Evolutionary conservation across 768 basidiomycete species (phyloP), one percentile per base, ranked within the genome.

Genomic region (Tephrocybe rancida): DNA sequence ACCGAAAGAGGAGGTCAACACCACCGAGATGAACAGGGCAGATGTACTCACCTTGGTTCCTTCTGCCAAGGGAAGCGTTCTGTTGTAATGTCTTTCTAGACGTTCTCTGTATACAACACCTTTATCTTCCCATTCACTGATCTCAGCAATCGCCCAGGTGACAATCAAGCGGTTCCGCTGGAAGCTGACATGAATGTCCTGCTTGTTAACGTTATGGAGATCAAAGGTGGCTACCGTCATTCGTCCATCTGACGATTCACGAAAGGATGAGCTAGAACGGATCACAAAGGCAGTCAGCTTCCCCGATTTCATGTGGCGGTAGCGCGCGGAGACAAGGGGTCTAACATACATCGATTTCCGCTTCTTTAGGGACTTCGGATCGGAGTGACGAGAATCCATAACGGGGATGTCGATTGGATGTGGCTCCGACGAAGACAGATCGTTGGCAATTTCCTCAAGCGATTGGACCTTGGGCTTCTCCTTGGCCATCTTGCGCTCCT

Each of bases 171-270:
- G 72, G 58, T 80, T 77, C 48, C 78, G 76, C 48, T 87, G 86
- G 60, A 82, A 90, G 64, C 83, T 88, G 62, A 91, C 84, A 58
- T 90, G 88, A 50, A 89, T 81, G 55, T 90, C 83, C 53, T 88
- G 80, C 65, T 89, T 90, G 62, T 75, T 76, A 38, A 90, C 81
- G 25, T 87, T 85, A 2, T 78, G 78, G 61, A 91, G 71, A 54
- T 89, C 86, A 64, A 90, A 88, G 45, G 81, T 87, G 21, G 85
- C 86, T 21, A 84, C 84, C 43, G 87, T 79, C 64, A 85, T 82
- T 62, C 79, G 80, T 46, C 88, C 87, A 57, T 88, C 88, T 48
- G 76, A 75, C 21, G 88, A 87, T 72, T 89, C 87, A 59, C 81
- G 84, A 65, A 88, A 82, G 59, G 79, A 82, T 57, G 86, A 84